A percentile compares a stretch with the other conserved stretches of the same genome.
Conservation (phyloP, 2,329 filamentous ascomycete species). For the Sporothrix humicola region DNA sequence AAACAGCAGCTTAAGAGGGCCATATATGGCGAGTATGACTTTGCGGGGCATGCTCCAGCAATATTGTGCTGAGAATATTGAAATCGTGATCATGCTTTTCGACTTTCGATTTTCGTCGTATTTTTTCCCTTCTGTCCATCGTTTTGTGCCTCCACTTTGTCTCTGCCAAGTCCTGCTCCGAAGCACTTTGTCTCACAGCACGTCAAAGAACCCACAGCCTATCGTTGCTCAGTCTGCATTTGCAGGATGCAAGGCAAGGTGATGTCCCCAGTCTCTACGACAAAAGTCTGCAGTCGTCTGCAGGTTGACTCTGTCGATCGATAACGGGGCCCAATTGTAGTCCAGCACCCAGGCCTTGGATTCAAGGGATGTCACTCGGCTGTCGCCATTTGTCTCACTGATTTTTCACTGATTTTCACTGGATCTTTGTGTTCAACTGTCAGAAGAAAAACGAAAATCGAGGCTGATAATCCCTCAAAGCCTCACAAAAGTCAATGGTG, state of each 20-base stretch:
- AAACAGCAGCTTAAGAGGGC: not conserved
- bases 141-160: not conserved
- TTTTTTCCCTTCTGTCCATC: not conserved
- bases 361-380: constrained; percentile 15
- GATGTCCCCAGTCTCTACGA: not conserved
- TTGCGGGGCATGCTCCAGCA: not conserved
- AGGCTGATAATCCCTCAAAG: not conserved
- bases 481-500: not conserved
- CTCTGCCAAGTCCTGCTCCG: constrained; percentile 6
- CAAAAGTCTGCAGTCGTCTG: not conserved
- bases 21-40: not conserved
- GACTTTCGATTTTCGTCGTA: not conserved
- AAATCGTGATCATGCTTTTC: too few relatives aligned
- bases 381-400: constrained; percentile 20
- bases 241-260: not conserved
- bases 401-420: not conserved
- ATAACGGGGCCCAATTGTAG: not conserved
- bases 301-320: not conserved
- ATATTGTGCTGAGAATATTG: not conserved
- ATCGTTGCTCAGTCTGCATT: not conserved
- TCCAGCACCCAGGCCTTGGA: not conserved
- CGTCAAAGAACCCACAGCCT: not conserved
- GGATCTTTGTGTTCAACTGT: too few relatives aligned
- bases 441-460: not conserved
- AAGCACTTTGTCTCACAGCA: not conserved